Percentiles rank a stretch among this genome's conserved stretches.
phyloP scores from a whole-genome alignment of 139 green algal genomes.

The Micractinium conductrix region DNA sequence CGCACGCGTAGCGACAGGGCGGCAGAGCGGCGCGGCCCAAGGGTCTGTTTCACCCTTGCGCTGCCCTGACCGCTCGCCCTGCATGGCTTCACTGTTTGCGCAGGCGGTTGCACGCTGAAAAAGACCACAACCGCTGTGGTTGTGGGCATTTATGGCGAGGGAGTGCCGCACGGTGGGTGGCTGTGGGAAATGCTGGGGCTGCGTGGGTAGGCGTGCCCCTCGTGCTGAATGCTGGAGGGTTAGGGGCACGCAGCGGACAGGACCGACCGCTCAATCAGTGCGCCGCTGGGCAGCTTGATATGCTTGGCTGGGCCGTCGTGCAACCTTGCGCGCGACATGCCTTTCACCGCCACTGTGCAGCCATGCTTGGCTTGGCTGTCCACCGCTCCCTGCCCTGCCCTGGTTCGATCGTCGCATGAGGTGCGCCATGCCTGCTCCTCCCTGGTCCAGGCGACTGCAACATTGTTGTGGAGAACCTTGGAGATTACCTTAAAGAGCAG shows the following conservation, averaged over 20 bases:
- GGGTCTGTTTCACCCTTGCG: not conserved
- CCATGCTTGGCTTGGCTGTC: not conserved
- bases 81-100: not conserved
- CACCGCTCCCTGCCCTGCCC: not conserved
- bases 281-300: not conserved
- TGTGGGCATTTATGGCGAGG: constrained; percentile 75
- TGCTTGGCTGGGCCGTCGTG: not conserved
- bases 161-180: constrained; percentile 53
- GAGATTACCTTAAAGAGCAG: constrained; percentile 74
- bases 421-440: not conserved
- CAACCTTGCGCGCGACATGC: not conserved
- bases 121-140: constrained; percentile 77
- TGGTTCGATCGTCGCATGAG: not conserved
- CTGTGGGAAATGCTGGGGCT: not conserved
- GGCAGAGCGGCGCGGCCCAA: not conserved
- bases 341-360: not conserved
- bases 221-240: not conserved
- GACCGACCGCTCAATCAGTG: not conserved
- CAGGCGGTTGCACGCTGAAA: constrained; percentile 74
- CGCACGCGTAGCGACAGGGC: too few species aligned
- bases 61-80: not conserved
- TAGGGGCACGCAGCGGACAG: not conserved
- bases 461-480: constrained; percentile 74
- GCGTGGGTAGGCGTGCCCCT: not conserved
- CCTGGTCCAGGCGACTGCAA: constrained; percentile 43